Percentiles rank a stretch among this genome's conserved stretches.
Conservation (phyloP, 2,329 filamentous ascomycete species). For the Claviceps humidiphila region DNA sequence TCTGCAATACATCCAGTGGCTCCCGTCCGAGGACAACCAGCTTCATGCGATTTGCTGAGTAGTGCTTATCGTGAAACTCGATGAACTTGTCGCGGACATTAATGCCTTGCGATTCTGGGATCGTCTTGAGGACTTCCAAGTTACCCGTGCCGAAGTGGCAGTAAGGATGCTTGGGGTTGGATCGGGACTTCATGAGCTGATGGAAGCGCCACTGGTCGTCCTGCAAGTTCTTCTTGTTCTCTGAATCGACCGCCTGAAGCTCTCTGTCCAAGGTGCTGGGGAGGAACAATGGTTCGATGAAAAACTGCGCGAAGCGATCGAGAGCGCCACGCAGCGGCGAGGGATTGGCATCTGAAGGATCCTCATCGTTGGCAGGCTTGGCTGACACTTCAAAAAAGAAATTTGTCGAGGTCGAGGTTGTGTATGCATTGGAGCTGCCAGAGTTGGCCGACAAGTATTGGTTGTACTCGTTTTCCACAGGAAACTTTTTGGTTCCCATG, state of each 20-base stretch:
- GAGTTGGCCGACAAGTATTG: conserved; percentile 84
- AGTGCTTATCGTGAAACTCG: conserved; percentile 77
- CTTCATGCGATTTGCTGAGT: conserved; percentile 91
- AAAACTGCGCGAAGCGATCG: conserved; percentile 89
- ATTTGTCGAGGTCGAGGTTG: conserved; percentile 84
- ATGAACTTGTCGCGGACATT: conserved; percentile 87
- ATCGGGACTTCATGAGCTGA: conserved; percentile 78
- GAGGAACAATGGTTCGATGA: conserved; percentile 76
- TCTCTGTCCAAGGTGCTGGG: conserved; percentile 77
- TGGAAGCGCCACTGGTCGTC: conserved; percentile 78
- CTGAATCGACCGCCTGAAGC: conserved; percentile 78
- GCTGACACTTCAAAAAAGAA: conserved; percentile 95
- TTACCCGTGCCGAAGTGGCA: conserved; percentile 89
- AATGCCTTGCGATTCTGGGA: conserved; percentile 64
- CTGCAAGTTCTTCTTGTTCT: conserved; percentile 96
- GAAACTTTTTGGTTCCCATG: conserved; percentile 98
- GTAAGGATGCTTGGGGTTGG: conserved; percentile 76
- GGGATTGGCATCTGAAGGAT: conserved; percentile 40
- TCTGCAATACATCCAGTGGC: conserved; percentile 65
- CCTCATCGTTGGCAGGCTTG: conserved; percentile 50
- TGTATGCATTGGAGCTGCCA: conserved; percentile 90
- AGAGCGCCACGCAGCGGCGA: conserved; percentile 64
- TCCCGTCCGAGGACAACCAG: conserved; percentile 76
- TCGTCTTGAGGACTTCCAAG: conserved; percentile 70
- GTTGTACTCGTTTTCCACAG: conserved; percentile 88